Evolutionary conservation across 345 rosid species (phyloP).

Genomic region (Citrus maxima): DNA sequence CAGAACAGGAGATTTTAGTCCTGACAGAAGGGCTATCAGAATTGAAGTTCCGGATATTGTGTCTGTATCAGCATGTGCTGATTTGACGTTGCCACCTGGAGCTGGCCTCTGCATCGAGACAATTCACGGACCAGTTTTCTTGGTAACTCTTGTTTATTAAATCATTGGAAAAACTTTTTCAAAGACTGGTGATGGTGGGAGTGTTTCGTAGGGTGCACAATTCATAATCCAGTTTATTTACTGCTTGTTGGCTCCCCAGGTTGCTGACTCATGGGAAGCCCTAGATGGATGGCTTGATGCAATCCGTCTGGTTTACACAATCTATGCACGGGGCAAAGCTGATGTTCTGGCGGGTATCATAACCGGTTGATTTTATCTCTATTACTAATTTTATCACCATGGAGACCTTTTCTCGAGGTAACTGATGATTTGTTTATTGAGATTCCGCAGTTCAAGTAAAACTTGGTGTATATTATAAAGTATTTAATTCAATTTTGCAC

Average conservation of each 20-base stretch:
- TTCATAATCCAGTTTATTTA: neutral
- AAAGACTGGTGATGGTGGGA: neutral
- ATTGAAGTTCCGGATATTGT: constrained; percentile 72
- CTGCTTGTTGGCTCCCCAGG: constrained; percentile 38
- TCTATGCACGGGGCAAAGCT: constrained; percentile 84
- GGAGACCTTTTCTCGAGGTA: constrained; percentile 1
- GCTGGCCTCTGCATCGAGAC: constrained; percentile 94
- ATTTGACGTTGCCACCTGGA: constrained; percentile 95
- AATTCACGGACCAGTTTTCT: constrained; percentile 63
- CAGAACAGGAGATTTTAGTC: constrained; percentile 36
- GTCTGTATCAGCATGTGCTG: constrained; percentile 86
- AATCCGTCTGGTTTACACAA: constrained; percentile 82
- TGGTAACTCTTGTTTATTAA: constrained; percentile 44
- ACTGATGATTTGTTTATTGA: constrained; percentile 13
- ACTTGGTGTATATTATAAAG: constrained; percentile 20
- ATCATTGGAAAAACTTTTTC: neutral
- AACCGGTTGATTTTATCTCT: constrained; percentile 45
- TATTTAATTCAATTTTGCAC: neutral
- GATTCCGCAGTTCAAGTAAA: constrained; percentile 13
- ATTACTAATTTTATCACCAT: neutral
- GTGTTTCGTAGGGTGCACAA: neutral
- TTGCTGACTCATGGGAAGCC: constrained; percentile 96
- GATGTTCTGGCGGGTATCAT: constrained; percentile 91
- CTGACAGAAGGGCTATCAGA: constrained; percentile 57
- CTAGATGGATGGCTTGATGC: constrained; percentile 98